Conservation (phyloP, 768 basidiomycete species). For the Piloderma croceum region DNA sequence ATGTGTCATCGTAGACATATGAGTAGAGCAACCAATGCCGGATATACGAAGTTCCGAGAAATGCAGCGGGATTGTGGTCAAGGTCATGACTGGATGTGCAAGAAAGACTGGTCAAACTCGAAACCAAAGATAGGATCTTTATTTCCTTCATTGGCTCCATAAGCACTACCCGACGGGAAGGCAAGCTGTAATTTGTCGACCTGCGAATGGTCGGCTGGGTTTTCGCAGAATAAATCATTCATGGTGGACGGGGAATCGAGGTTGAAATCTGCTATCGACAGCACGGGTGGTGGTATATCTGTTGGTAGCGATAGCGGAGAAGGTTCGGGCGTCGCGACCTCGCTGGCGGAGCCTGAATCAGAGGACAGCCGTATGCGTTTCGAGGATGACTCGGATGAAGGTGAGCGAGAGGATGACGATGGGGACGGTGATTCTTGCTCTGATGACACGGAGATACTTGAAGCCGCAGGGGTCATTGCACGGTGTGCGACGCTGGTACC, state of each 20-base stretch:
- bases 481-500: slow-evolving; percentile 10
- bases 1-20: slow-evolving; percentile 17
- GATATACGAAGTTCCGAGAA: too few species aligned
- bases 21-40: background rate
- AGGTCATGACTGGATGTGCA: too few species aligned
- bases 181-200: too few species aligned
- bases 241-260: slow-evolving; percentile 1
- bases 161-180: too few species aligned
- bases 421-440: background rate
- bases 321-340: background rate
- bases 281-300: background rate
- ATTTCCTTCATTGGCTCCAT: too few species aligned
- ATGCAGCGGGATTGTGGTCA: too few species aligned
- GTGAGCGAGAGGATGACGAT: background rate
- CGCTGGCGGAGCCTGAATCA: background rate
- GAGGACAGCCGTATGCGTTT: slow-evolving; percentile 1
- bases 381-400: slow-evolving; percentile 2
- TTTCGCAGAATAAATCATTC: slow-evolving; percentile 4
- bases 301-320: slow-evolving; percentile 2
- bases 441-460: slow-evolving; percentile 6
- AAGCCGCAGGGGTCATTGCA: slow-evolving; percentile 8
- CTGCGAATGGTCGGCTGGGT: too few species aligned
- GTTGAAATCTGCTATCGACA: background rate
- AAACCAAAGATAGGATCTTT: too few species aligned
- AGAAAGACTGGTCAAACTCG: too few species aligned